Base-by-base conservation (phyloP, 139 green algal genomes). In the Chlorella ohadii region DNA sequence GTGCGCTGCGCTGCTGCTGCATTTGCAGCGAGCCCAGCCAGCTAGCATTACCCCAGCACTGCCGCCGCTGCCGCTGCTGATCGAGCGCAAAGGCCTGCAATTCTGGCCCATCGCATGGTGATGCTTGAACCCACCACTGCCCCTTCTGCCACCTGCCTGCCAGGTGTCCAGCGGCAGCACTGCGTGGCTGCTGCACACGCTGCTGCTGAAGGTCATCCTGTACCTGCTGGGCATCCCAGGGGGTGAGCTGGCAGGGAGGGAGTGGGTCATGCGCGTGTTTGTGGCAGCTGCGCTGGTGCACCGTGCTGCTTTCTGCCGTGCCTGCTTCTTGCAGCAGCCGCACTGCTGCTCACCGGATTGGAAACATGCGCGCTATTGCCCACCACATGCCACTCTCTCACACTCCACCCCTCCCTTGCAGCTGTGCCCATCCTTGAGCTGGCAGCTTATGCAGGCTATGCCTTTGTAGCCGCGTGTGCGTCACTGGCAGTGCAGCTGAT, bases 371-470 rank as follows among this genome's bases (percentile, higher is more conserved):
- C n/a, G n/a, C n/a, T n/a, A n/a, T n/a, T n/a, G n/a, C n/a, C n/a
- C n/a, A n/a, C n/a, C n/a, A n/a, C n/a, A n/a, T n/a, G n/a, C n/a
- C n/a, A n/a, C n/a, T n/a, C n/a, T n/a, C n/a, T n/a, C n/a, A n/a
- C n/a, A n/a, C n/a, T n/a, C n/a, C n/a, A n/a, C 75, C 88, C 88
- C 63, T 87, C 95, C 7, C 28, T 12, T 57, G 76, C 63, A 74
- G 78, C 90, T 0, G 87, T 95, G 31, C 91, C 96, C 20, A 94
- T 95, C 76, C 36, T 97, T 68, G 96, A 99, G 87, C 89, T 98
- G 67, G 78, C 90, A 22, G 90, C 93, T 0, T 99, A 98, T 79
- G 93, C 92, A 17, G 96, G 96, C 47, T 98, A 98, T 85, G 51
- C 90, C 20, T 96, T 97, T 80, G 88, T 94, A 36, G 82, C 87